Base-by-base conservation (phyloP, 2,329 filamentous ascomycete genomes). In the Calonectria hawksworthii region DNA sequence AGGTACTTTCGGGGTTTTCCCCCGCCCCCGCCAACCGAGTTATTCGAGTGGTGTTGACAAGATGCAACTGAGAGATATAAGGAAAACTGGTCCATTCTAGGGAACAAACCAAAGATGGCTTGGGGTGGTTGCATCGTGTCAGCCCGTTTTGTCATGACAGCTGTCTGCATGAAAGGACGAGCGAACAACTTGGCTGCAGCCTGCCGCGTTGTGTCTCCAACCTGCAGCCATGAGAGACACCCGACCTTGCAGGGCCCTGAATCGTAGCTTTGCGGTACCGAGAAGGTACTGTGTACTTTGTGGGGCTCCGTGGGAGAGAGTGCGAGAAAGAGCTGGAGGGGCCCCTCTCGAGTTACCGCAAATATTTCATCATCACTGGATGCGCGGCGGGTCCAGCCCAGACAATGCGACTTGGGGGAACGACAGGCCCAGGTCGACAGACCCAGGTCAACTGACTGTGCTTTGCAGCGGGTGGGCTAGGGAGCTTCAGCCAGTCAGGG, bases 61-160 rank as follows among this genome's bases (percentile, higher is more conserved):
- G 66, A 73, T 73, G 72, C 51, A 73, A 70, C 66, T 66, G 72
- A 73, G 72, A 73, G 72, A 73, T 66, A 73, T 67, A 73, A 66
- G 59, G 36, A 66, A 50, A 51, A 56, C 18, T 52, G 30, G 5
- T 41, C 36, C 44, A 32, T 63, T 70, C 67, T 52, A 68, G 44
- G 34, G 30, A 21, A 28, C 56, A 68, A 36, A 10, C 52, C 51
- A 69, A 41, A 23, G 34, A n/a, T 69, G 38, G 34, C 32, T 59
- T 34, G 63, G 41, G 67, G 59, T 63, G 16, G 50, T 66, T 36
- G 32, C 51, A 52, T 54, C 44, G n/a, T 36, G 54, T 68, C 32
- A 67, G 59, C 34, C 56, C 56, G n/a, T 64, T 65, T 56, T 28
- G 56, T 41, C 66, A 73, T 65, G 70, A 44, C 47, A 73, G 65